Evolutionary conservation across 106 monocot species (phyloP), one percentile per base, ranked within the genome.

Genomic region (Dactylorhiza incarnata): DNA sequence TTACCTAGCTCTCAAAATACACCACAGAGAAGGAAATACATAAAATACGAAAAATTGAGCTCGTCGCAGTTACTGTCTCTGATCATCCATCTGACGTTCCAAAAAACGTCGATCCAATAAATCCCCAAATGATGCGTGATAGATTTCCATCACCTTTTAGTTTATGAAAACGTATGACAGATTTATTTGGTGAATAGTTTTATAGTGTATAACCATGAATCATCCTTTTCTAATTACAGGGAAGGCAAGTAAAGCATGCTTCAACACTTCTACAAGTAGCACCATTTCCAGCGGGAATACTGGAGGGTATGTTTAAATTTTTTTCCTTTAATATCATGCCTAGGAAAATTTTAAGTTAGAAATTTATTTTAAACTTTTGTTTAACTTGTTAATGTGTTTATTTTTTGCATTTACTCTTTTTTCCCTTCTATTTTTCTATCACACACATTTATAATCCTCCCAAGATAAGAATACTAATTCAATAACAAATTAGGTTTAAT

Each of bases 271-370:
- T 15, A 74, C 80, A 12, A 58, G 51, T 24, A 71, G 69, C 65
- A 71, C 8, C 72, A 46, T 74, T 24, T 55, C 55, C 3, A 68
- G 73, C 73, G 82, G 78, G 45, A 79, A 78, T 45, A 68, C 61
- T 61, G 68, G 72, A 16, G 78, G 86, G 91, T 91, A 86, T 59
- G 74, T 75, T 61, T 78, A 68, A 59, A 5, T 37, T 49, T 52
- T 15, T 56, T 10, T 10, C 15, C 10, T 56, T 55, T 55, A 37
- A 37, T 56, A 19, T 56, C 14, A 16, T 56, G 56, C 56, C 5
- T 56, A 19, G n/a, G 56, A 3, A 56, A 56, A 1, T 15, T n/a
- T 56, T 56, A 15, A 15, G 56, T n/a, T 15, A 17, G 14, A 19
- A n/a, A 17, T 56, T 19, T 56, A 56, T 56, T 56, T 15, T 56